A percentile compares a stretch with the other conserved stretches of the same genome.
Evolutionary conservation across 169 alveolate species (phyloP).

Genomic region (Plasmodium knowlesi): DNA sequence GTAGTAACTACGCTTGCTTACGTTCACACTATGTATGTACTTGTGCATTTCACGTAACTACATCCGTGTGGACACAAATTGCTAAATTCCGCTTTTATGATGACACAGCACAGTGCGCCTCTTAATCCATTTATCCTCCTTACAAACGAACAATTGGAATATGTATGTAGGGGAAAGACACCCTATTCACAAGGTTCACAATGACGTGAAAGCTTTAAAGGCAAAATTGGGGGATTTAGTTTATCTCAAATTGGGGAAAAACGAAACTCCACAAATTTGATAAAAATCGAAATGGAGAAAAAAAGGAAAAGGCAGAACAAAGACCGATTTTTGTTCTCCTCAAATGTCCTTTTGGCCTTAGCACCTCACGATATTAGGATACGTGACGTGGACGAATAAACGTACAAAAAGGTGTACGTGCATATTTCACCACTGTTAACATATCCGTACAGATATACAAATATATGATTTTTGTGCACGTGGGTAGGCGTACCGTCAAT

Average conservation of each 20-base stretch:
- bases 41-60: not conserved
- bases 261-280: not conserved
- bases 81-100: not conserved
- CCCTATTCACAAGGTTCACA: not conserved
- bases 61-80: not conserved
- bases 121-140: not conserved
- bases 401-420: not conserved
- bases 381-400: not conserved
- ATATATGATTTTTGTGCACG: not conserved
- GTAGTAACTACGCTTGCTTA: not conserved
- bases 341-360: not conserved
- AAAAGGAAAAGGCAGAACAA: slow-evolving; percentile 2
- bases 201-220: not conserved
- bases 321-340: not conserved
- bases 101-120: not conserved
- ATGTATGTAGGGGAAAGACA: not conserved
- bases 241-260: not conserved
- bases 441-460: not conserved
- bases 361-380: not conserved
- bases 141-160: not conserved
- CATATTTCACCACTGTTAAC: not conserved
- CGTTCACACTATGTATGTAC: not conserved
- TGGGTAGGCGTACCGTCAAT: not conserved
- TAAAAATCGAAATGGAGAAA: not conserved
- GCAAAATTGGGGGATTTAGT: not conserved